Evolutionary conservation across 345 rosid genomes (phyloP), one percentile per base, ranked within the genome.

Genomic region (Lumnitzera littorea): DNA sequence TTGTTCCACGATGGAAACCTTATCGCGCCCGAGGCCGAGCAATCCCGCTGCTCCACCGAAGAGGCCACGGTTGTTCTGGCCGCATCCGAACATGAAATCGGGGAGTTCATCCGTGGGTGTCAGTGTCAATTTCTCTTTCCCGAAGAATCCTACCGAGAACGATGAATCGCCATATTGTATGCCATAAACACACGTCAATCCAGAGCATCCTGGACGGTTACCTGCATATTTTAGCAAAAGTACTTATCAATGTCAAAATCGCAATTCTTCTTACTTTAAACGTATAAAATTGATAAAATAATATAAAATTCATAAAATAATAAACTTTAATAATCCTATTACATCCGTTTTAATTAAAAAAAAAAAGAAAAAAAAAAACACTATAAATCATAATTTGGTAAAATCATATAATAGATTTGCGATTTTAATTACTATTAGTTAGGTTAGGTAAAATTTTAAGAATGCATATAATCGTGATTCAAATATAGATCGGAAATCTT

Each of bases 151-250:
- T 2, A 57, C 65, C 2, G 96, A 84, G 78, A 54, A 89, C 0
- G 98, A 92, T 4, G 72, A 67, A 67, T 92, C 96, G 13, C 94
- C 96, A 67, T 92, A 92, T 48, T 84, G 85, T 48, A 89, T 82
- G 24, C 81, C 90, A 62, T 92, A 92, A 49, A 85, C 62, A 67
- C 98, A 92, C 0, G 80, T 70, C 3, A 96, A 72, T 12, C 76
- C 66, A 2, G 81, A 47, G 62, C 98, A 92, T 3, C 66, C 15
- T 0, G 82, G 81, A 0, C 60, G 0, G 16, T 65, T 75, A 15
- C 96, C 98, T 82, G 72, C 63, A 23, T 9, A 36, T 36, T 36
- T 36, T 7, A 36, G 10, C 10, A 7, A 4, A 36, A 5, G 43
- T n/a, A n/a, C n/a, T n/a, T n/a, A n/a, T n/a, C n/a, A n/a, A n/a